Base-by-base conservation (phyloP, 2,329 filamentous ascomycete genomes). In the Aspergillus sp. region DNA sequence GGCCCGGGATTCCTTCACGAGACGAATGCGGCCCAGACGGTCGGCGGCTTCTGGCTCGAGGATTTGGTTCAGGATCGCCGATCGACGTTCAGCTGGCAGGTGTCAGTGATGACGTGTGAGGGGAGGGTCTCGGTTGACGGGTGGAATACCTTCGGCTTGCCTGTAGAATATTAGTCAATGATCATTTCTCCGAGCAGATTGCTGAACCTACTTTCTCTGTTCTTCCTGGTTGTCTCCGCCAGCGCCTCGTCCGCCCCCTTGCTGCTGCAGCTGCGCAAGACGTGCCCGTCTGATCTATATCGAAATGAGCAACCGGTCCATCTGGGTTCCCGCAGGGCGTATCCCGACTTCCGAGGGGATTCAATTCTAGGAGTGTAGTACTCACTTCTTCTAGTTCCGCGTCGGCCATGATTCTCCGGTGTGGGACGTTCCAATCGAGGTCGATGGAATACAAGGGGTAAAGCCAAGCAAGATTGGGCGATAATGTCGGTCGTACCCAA, bases 21-120 rank as follows among this genome's bases (percentile, higher is more conserved):
- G 85, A 32, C 93, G 88, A 76, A 99, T 97, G 60, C 94, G 90
- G 52, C 90, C 90, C 1, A 99, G 82, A 13, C 94, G 89, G 76
- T 99, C 94, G 55, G 90, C 89, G 16, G 94, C 94, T 67, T 93
- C 90, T 60, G 94, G 94, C 65, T 92, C 87, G 56, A 99, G 89
- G 77, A 99, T 97, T 74, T 97, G 94, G 63, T 82, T 83, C 57
- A 99, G 86, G 63, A 96, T 88, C 17, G 68, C 54, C 53, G 68
- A 59, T 52, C 65, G 68, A 49, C 67, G 67, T 26, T 72, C 67
- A 50, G 63, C 67, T 69, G 51, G 4, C 19, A 35, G 32, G 49
- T 30, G 26, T 30, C 9, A 30, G 26, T 11, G 22, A 24, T 38
- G 35, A 38, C 14, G 35, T n/a, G 35, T n/a, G 35, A n/a, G 8